A percentile compares a stretch with the other conserved stretches of the same genome.
phyloP scores from a whole-genome alignment of 768 basidiomycete species.

The Kondoa malvinella region DNA sequence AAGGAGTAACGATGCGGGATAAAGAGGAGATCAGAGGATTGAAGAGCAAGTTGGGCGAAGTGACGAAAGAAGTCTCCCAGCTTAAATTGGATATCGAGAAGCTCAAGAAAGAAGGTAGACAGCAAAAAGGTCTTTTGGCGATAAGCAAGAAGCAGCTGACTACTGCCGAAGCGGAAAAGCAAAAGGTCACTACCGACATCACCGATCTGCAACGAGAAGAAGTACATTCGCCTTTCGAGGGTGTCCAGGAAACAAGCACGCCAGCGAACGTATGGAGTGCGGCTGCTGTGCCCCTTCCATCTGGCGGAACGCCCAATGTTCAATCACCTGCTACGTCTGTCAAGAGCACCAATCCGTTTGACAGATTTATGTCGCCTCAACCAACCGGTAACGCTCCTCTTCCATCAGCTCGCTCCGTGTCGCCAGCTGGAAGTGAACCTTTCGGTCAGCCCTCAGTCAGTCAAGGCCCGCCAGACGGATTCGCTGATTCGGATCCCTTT shows the following conservation, averaged over 20 bases:
- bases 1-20: constrained; percentile 67
- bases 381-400: neutral
- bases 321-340: constrained; percentile 11
- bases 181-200: constrained; percentile 49
- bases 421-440: constrained; percentile 17
- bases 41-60: constrained; percentile 66
- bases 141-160: constrained; percentile 87
- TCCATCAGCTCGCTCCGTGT: constrained; percentile 4
- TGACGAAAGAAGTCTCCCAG: constrained; percentile 51
- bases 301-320: constrained; percentile 9
- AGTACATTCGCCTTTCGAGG: neutral
- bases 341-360: constrained; percentile 23
- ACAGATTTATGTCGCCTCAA: constrained; percentile 13
- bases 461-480: neutral
- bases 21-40: constrained; percentile 84
- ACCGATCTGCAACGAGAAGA: constrained; percentile 39
- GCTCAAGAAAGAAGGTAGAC: constrained; percentile 78
- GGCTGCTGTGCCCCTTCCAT: constrained; percentile 9
- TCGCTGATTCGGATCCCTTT: constrained; percentile 20
- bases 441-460: constrained; percentile 12
- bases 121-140: constrained; percentile 85
- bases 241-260: neutral
- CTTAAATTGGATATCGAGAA: constrained; percentile 67
- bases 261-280: neutral
- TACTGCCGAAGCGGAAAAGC: constrained; percentile 60